phyloP scores from a whole-genome alignment of 768 basidiomycete genomes.

The Amyloporia xantha region DNA sequence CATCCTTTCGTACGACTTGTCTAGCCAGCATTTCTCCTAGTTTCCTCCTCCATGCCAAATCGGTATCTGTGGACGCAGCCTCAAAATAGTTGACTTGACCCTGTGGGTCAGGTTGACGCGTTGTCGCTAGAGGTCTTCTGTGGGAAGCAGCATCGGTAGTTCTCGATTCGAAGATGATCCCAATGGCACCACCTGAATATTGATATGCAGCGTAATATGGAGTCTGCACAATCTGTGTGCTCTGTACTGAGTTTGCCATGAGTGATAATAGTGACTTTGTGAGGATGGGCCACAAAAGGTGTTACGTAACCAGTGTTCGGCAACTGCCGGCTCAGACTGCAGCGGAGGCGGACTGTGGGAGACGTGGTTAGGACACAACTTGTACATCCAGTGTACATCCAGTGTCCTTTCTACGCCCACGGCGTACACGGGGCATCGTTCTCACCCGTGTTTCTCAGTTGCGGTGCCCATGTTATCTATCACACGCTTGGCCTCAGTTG shows the following conservation, averaged over 20 bases:
- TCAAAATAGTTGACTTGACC: slow-evolving; percentile 16
- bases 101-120: slow-evolving; percentile 4
- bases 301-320: too few relatives aligned
- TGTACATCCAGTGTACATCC: too few relatives aligned
- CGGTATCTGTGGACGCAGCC: slow-evolving; percentile 6
- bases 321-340: too few relatives aligned
- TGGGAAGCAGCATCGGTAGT: slow-evolving; percentile 9
- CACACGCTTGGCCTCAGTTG: neutral
- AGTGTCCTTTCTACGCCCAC: too few relatives aligned
- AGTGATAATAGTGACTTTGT: too few relatives aligned
- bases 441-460: slow-evolving; percentile 1
- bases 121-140: neutral
- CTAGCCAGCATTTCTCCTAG: slow-evolving; percentile 14
- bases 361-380: too few relatives aligned
- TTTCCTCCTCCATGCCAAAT: slow-evolving; percentile 13
- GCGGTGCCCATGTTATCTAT: slow-evolving; percentile 1
- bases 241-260: neutral
- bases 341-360: too few relatives aligned
- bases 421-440: neutral
- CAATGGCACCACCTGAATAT: slow-evolving; percentile 4
- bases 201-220: neutral
- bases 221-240: neutral
- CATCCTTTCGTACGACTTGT: slow-evolving; percentile 10
- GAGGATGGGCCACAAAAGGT: too few relatives aligned
- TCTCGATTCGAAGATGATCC: slow-evolving; percentile 1